These are phyloP conservation scores for Bondarzewia mesenterica DNA, from an alignment of 1,284 basidiomycete genomes.

Conservation along the genomic window DNA sequence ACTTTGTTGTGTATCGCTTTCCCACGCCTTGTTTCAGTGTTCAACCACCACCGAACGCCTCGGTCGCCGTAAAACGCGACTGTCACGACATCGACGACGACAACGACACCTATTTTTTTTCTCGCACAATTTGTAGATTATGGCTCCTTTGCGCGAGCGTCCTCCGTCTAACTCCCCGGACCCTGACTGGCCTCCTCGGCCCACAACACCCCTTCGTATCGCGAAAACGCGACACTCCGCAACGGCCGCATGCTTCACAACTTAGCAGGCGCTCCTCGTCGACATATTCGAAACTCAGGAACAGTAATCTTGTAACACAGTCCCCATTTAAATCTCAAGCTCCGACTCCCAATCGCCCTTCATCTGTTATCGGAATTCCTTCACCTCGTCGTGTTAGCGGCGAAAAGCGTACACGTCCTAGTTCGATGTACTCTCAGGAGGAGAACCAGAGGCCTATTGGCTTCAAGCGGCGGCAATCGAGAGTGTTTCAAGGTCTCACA, in stretches of 20 bases:
- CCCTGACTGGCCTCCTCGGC: constrained; percentile 33
- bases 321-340: constrained; percentile 76
- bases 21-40: constrained; percentile 11
- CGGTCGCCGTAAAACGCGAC: not conserved
- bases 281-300: constrained; percentile 77
- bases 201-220: constrained; percentile 53
- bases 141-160: constrained; percentile 44
- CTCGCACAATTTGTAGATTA: not conserved
- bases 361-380: constrained; percentile 14
- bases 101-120: not conserved
- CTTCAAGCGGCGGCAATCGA: constrained; percentile 67
- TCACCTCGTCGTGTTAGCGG: constrained; percentile 54
- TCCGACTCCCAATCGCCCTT: constrained; percentile 36
- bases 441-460: constrained; percentile 69
- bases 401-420: constrained; percentile 63
- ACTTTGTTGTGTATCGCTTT: constrained; percentile 1
- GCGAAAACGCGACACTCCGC: constrained; percentile 52
- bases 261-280: constrained; percentile 70
- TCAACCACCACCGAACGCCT: not conserved
- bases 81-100: constrained; percentile 1
- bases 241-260: constrained; percentile 27
- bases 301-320: constrained; percentile 79
- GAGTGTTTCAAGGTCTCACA: constrained; percentile 65
- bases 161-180: constrained; percentile 58
- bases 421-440: constrained; percentile 58